Conservation (phyloP, 306 rosid genomes). For the Ammopiptanthus mongolicus region DNA sequence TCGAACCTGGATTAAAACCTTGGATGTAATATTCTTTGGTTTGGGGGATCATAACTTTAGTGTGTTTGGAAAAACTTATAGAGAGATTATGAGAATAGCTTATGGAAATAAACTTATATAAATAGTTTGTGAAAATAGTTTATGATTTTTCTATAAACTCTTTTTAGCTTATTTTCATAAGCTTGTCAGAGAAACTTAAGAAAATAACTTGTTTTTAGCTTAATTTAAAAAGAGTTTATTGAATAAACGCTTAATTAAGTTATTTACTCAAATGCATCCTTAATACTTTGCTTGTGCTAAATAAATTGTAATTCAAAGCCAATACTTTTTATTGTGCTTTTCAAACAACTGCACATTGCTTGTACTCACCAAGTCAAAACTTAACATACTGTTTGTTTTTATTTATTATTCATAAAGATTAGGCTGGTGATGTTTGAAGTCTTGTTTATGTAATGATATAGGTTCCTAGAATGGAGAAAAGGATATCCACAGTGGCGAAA, state of each 20-base stretch:
- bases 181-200: too few relatives aligned
- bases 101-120: too few relatives aligned
- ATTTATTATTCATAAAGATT: background rate
- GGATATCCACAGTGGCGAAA: constrained; percentile 66
- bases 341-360: background rate
- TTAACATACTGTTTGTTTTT: background rate
- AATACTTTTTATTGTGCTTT: background rate
- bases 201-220: too few relatives aligned
- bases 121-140: too few relatives aligned
- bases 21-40: background rate
- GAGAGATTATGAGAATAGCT: too few relatives aligned
- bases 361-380: background rate
- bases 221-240: too few relatives aligned
- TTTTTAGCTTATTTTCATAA: too few relatives aligned
- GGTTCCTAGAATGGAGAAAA: constrained; percentile 85
- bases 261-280: too few relatives aligned
- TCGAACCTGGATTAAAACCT: background rate
- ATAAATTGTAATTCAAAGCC: background rate
- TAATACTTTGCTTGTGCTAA: background rate
- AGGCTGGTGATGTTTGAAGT: background rate
- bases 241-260: too few relatives aligned
- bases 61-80: too few relatives aligned
- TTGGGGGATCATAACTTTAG: background rate
- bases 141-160: too few relatives aligned
- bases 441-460: constrained; percentile 15